Evolutionary conservation across 2,329 filamentous ascomycete genomes (phyloP).

Genomic region (Fusarium illudens): DNA sequence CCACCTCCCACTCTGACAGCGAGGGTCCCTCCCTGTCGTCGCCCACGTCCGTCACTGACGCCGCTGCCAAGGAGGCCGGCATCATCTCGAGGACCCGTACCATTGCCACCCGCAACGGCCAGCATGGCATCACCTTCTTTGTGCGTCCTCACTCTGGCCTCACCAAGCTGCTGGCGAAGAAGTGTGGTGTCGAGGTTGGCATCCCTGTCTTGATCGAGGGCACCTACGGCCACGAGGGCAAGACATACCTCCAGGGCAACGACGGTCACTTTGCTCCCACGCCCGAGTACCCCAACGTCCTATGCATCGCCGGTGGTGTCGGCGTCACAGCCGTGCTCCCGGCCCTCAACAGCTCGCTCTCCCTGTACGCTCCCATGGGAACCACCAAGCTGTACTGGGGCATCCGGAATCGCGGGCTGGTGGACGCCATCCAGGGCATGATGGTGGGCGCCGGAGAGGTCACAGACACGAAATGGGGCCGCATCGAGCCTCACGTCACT

Average conservation of each 20-base stretch:
- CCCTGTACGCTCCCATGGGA: slow-evolving; percentile 32
- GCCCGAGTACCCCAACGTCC: slow-evolving; percentile 37
- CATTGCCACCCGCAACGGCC: not conserved
- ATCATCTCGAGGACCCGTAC: not conserved
- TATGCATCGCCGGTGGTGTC: slow-evolving; percentile 46
- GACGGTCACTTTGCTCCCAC: slow-evolving; percentile 30
- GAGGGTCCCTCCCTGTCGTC: not conserved
- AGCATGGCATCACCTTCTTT: slow-evolving; percentile 42
- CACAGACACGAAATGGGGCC: slow-evolving; percentile 33
- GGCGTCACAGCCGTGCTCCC: slow-evolving; percentile 45
- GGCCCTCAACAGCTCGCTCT: slow-evolving; percentile 33
- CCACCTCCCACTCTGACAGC: slow-evolving; percentile 19
- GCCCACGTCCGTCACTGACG: not conserved
- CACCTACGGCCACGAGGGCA: slow-evolving; percentile 42
- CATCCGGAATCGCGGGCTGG: slow-evolving; percentile 35
- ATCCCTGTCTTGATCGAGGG: slow-evolving; percentile 44
- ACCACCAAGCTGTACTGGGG: slow-evolving; percentile 45
- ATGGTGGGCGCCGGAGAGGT: slow-evolving; percentile 16
- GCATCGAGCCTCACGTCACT: slow-evolving; percentile 41
- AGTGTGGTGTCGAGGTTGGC: slow-evolving; percentile 16
- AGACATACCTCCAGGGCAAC: slow-evolving; percentile 27
- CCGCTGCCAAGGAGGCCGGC: slow-evolving; percentile 25
- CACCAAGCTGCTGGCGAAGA: slow-evolving; percentile 33
- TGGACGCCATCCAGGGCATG: slow-evolving; percentile 39
- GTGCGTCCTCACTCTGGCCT: slow-evolving; percentile 38